Conservation (phyloP, 768 basidiomycete genomes). For the Mycena amicta region DNA sequence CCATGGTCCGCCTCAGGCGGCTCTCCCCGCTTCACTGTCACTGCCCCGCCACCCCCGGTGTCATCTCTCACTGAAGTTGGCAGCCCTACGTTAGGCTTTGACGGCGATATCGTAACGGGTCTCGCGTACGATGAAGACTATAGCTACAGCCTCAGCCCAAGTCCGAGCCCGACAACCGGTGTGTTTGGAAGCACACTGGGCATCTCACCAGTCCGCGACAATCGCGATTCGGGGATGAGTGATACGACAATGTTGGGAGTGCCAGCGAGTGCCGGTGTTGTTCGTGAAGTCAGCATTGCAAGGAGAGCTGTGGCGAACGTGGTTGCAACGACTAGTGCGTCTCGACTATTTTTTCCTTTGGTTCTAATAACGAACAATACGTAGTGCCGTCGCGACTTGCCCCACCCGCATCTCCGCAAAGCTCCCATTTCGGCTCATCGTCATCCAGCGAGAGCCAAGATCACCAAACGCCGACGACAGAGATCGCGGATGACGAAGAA, state of each 20-base stretch:
- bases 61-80: slow-evolving; percentile 2
- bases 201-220: slow-evolving; percentile 4
- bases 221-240: slow-evolving; percentile 22
- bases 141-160: not conserved
- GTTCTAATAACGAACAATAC: slow-evolving; percentile 6
- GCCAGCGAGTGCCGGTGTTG: slow-evolving; percentile 13
- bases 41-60: not conserved
- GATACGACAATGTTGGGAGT: slow-evolving; percentile 22
- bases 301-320: slow-evolving; percentile 57
- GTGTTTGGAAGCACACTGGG: not conserved
- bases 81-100: too few species aligned
- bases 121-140: slow-evolving; percentile 13
- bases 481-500: slow-evolving; percentile 18
- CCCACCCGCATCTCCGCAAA: slow-evolving; percentile 49
- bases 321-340: slow-evolving; percentile 30
- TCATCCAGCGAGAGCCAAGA: slow-evolving; percentile 39
- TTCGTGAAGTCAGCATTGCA: slow-evolving; percentile 33
- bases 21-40: slow-evolving; percentile 21
- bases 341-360: not conserved
- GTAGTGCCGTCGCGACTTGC: slow-evolving; percentile 15
- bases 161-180: slow-evolving; percentile 8
- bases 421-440: slow-evolving; percentile 52
- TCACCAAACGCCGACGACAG: slow-evolving; percentile 43
- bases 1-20: slow-evolving; percentile 12
- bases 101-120: not conserved